phyloP scores from a whole-genome alignment of 768 basidiomycete species.

The Calvatia gigantea region DNA sequence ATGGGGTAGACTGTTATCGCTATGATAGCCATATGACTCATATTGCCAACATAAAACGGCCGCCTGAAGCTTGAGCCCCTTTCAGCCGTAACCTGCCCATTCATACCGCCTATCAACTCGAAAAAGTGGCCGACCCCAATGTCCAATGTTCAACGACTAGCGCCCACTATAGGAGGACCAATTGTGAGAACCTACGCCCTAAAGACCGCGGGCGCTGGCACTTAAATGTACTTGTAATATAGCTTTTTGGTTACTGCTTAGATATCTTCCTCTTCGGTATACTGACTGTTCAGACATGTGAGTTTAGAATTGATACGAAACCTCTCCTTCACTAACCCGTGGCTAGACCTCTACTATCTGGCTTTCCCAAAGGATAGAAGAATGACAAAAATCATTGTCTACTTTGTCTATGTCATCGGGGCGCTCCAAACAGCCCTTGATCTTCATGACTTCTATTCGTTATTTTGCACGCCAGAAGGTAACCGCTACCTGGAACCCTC shows the following conservation, averaged over 20 bases:
- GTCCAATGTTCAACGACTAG: too few species aligned
- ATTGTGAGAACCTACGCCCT: too few species aligned
- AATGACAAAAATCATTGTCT: background rate
- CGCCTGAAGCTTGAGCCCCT: too few species aligned
- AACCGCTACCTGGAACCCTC: background rate
- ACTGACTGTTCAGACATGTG: constrained; percentile 3
- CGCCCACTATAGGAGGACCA: too few species aligned
- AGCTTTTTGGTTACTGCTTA: constrained; percentile 4
- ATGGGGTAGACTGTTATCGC: too few species aligned
- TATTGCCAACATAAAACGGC: too few species aligned
- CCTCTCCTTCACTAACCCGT: background rate
- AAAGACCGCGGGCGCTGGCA: too few species aligned
- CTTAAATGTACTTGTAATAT: too few species aligned
- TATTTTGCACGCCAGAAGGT: background rate
- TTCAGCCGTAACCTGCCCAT: too few species aligned
- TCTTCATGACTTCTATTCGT: background rate
- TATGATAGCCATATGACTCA: too few species aligned
- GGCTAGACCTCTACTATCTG: background rate
- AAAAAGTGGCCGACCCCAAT: too few species aligned
- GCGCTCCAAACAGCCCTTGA: background rate
- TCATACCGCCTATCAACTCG: too few species aligned
- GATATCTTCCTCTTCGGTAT: constrained; percentile 6
- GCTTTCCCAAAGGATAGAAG: constrained; percentile 3
- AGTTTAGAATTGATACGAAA: background rate
- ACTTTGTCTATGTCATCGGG: background rate